Percentiles rank a stretch among this genome's conserved stretches.
Conservation (phyloP, 1,139 yeast species). For the Yamadazyma trypodendri region DNA sequence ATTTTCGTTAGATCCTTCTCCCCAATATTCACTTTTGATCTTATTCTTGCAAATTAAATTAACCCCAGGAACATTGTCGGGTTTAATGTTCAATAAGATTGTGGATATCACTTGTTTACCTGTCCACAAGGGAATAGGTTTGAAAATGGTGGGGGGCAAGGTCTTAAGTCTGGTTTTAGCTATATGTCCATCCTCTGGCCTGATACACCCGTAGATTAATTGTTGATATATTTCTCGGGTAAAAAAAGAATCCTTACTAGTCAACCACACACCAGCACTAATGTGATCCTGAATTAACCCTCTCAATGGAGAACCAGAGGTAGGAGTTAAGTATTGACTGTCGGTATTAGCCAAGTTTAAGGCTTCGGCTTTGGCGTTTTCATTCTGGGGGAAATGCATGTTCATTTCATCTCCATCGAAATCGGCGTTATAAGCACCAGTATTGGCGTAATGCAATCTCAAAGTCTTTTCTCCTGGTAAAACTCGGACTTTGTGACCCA, state of each 20-base stretch:
- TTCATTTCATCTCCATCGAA: slow-evolving; percentile 99
- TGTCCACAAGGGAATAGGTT: slow-evolving; percentile 95
- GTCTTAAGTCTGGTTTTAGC: slow-evolving; percentile 70
- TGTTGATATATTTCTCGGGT: slow-evolving; percentile 92
- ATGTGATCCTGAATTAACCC: slow-evolving; percentile 99
- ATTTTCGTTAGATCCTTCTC: slow-evolving; percentile 77
- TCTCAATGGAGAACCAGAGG: slow-evolving; percentile 97
- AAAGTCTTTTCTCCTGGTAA: slow-evolving; percentile 96
- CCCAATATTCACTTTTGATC: slow-evolving; percentile 95
- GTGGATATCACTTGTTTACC: slow-evolving; percentile 97
- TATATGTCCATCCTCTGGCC: slow-evolving; percentile 99
- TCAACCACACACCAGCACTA: slow-evolving; percentile 98
- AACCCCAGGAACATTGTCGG: slow-evolving; percentile 85
- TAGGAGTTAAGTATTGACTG: slow-evolving; percentile 95
- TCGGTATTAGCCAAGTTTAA: slow-evolving; percentile 93
- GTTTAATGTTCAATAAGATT: slow-evolving; percentile 82
- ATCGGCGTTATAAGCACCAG: slow-evolving; percentile 99
- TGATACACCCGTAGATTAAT: slow-evolving; percentile 85
- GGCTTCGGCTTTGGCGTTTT: slow-evolving; percentile 97
- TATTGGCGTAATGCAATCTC: slow-evolving; percentile 95
- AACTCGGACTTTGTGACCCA: slow-evolving; percentile 98
- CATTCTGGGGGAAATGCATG: slow-evolving; percentile 99
- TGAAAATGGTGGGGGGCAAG: slow-evolving; percentile 83
- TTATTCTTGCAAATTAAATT: slow-evolving; percentile 82
- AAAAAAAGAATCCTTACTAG: slow-evolving; percentile 88